These are phyloP conservation scores for Xylaria polymorpha DNA, from an alignment of 2,329 filamentous ascomycete species.

Conservation along the genomic window DNA sequence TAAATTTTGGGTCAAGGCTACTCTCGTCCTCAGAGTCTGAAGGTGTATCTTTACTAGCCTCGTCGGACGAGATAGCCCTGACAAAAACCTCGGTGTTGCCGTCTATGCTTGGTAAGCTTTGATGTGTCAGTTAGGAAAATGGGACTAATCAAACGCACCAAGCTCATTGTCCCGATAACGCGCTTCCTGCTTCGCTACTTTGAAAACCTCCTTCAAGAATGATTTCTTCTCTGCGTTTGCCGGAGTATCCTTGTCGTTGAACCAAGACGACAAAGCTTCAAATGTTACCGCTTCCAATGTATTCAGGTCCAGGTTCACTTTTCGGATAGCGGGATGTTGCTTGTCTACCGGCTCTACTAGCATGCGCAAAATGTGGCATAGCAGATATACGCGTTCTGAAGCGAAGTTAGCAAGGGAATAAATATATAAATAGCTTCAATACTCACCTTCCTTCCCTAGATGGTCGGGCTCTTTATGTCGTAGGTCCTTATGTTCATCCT, in stretches of 20 bases:
- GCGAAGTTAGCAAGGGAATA: slow-evolving; percentile 14
- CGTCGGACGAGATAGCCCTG: background rate
- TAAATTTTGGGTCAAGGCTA: slow-evolving; percentile 8
- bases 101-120: slow-evolving; percentile 52
- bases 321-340: slow-evolving; percentile 65
- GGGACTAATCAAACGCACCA: slow-evolving; percentile 54
- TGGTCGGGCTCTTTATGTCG: slow-evolving; percentile 81
- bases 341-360: slow-evolving; percentile 62
- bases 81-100: slow-evolving; percentile 43
- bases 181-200: slow-evolving; percentile 68
- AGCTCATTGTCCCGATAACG: slow-evolving; percentile 67
- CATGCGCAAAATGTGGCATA: slow-evolving; percentile 70
- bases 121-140: slow-evolving; percentile 36
- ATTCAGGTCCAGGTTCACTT: slow-evolving; percentile 63
- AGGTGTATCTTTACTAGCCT: background rate
- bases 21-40: slow-evolving; percentile 29
- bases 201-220: slow-evolving; percentile 71
- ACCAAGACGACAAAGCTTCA: slow-evolving; percentile 69
- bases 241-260: slow-evolving; percentile 64
- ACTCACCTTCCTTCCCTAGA: slow-evolving; percentile 72
- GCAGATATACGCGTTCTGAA: slow-evolving; percentile 68
- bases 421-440: background rate
- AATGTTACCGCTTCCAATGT: slow-evolving; percentile 69
- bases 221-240: slow-evolving; percentile 66
- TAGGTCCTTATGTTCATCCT: slow-evolving; percentile 64